Base-by-base conservation (phyloP, 164 flowering plant genomes). In the Piper betle region DNA sequence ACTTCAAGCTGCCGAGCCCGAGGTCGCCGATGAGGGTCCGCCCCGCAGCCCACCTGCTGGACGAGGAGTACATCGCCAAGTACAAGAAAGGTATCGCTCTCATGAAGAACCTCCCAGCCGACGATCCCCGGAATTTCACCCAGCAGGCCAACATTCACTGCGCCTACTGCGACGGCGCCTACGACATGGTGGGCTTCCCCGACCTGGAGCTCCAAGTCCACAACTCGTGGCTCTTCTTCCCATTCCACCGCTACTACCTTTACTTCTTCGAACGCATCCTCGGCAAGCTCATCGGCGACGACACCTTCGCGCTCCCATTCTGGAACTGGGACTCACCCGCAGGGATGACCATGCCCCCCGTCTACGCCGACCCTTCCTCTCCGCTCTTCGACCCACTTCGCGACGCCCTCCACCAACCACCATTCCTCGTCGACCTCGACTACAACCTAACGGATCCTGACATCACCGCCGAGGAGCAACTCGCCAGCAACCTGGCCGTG, bases 291-390 rank as follows among this genome's bases (percentile, higher is more conserved):
- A 62, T 81, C 11, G 60, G 55, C n/a, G 69, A 66, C 33, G 59
- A 39, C 6, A 69, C 63, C 4, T 81, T 81, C 54, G 76, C 80
- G 2, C 18, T 81, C 20, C 82, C 82, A 3, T 81, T 54, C 53
- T 81, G 84, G 84, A 73, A 71, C 58, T 81, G 84, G 84, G 84
- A 81, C 52, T 17, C 69, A 2, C 75, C 76, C 0, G 68, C 11
- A 0, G 82, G 79, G 1, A 81, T 81, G 84, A 11, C 1, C 17
- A 37, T 81, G 41, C 84, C 84, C 0, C 42, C 71, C 19, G 60
- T 76, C 48, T 78, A 62, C 64, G 38, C 74, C 17, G 52, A 68
- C 48, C 52, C 55, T 0, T 66, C 50, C 1, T 72, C 78, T 0
- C 64, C 81, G 2, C 68, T 78, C 33, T 72, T 63, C 52, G 71